A percentile compares a stretch with the other conserved stretches of the same genome.
These are phyloP conservation scores for Sphagnurus paluster DNA, from an alignment of 1,284 basidiomycete species.

Conservation along the genomic window DNA sequence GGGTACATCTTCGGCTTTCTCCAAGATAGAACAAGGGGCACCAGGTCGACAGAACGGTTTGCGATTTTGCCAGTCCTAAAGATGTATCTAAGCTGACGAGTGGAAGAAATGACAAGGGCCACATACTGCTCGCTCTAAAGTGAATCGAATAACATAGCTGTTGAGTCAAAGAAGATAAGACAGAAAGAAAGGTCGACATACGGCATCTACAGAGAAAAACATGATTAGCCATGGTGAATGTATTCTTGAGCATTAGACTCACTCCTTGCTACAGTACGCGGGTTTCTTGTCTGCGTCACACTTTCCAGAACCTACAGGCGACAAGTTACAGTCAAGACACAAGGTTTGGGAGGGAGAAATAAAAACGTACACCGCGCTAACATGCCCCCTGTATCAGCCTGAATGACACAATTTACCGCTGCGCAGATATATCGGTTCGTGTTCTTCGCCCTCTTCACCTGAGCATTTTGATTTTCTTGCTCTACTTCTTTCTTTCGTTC, in stretches of 20 bases:
- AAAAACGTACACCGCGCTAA: conserved; percentile 24
- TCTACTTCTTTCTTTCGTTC: conserved; percentile 21
- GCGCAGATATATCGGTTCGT: conserved; percentile 33
- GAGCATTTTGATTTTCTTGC: conserved; percentile 20
- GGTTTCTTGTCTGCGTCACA: conserved; percentile 36
- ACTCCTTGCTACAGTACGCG: conserved; percentile 33
- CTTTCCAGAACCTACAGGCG: conserved; percentile 28
- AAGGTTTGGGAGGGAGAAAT: background rate
- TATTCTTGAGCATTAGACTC: conserved; percentile 4
- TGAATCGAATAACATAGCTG: background rate
- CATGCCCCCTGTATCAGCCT: conserved; percentile 28
- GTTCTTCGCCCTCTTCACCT: conserved; percentile 26
- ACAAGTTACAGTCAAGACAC: background rate
- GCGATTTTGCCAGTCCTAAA: conserved; percentile 32
- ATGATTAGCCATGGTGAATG: background rate
- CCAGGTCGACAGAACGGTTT: conserved; percentile 25
- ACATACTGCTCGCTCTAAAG: conserved; percentile 14
- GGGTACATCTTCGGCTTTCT: conserved; percentile 15
- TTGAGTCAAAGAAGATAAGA: background rate
- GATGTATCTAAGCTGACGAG: background rate
- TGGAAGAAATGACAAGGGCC: background rate
- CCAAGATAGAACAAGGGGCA: conserved; percentile 31
- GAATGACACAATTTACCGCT: conserved; percentile 26
- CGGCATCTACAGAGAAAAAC: conserved; percentile 8
- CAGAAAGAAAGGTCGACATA: too few species aligned